Evolutionary conservation across 768 basidiomycete genomes (phyloP).

Genomic region (Rhizopogon vinicolor): DNA sequence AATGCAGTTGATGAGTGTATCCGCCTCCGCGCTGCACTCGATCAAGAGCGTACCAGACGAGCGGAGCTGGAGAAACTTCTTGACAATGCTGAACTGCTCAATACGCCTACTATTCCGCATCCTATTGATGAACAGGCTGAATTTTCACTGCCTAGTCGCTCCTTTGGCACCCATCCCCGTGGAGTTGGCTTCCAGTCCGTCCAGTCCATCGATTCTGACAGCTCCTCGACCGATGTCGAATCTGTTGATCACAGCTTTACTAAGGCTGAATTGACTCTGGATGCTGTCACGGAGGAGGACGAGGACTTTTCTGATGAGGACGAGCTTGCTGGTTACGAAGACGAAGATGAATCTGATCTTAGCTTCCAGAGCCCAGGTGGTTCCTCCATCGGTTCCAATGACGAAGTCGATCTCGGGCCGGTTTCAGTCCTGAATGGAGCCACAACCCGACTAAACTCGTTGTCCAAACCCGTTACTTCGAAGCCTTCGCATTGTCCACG

Average conservation of each 20-base stretch:
- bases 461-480: slow-evolving; percentile 11
- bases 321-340: slow-evolving; percentile 63
- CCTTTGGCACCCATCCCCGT: slow-evolving; percentile 30
- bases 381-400: slow-evolving; percentile 52
- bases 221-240: slow-evolving; percentile 69
- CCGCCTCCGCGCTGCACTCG: slow-evolving; percentile 26
- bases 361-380: slow-evolving; percentile 38
- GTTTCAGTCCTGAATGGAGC: slow-evolving; percentile 17
- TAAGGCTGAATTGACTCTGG: slow-evolving; percentile 43
- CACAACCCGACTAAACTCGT: neutral
- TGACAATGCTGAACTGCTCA: slow-evolving; percentile 37
- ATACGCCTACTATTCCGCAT: slow-evolving; percentile 37
- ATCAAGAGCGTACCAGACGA: slow-evolving; percentile 36
- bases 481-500: slow-evolving; percentile 22
- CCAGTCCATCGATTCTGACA: slow-evolving; percentile 60
- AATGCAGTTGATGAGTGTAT: slow-evolving; percentile 19
- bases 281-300: slow-evolving; percentile 53
- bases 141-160: slow-evolving; percentile 15
- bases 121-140: slow-evolving; percentile 9
- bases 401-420: slow-evolving; percentile 32
- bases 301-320: slow-evolving; percentile 44
- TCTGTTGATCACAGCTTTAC: slow-evolving; percentile 39
- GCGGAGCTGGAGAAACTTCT: slow-evolving; percentile 52
- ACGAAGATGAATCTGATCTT: slow-evolving; percentile 57
- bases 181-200: slow-evolving; percentile 37